Conservation (phyloP, 495 filamentous ascomycete genomes). For the Aspergillus baeticus region DNA sequence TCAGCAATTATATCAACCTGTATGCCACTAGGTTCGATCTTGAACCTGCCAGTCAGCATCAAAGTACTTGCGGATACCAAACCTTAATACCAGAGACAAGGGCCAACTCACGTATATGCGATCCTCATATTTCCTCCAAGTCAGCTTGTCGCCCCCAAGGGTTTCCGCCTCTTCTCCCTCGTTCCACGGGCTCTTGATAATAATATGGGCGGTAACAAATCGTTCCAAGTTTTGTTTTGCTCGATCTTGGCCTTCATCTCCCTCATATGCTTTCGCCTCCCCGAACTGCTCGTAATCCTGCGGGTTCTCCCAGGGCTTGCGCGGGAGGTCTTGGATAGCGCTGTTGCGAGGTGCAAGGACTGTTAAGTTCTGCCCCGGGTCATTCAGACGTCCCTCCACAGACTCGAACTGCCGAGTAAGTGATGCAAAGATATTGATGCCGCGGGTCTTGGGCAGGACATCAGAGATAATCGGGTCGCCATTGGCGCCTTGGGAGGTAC, state of each 20-base stretch:
- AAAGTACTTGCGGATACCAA: background rate
- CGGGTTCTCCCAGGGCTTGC: constrained; percentile 94
- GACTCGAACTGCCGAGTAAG: constrained; percentile 79
- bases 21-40: constrained; percentile 80
- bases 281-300: constrained; percentile 74
- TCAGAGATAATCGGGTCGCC: constrained; percentile 68
- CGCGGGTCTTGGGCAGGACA: constrained; percentile 76
- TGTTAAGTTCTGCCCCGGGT: constrained; percentile 71
- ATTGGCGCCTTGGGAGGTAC: constrained; percentile 16
- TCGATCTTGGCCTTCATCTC: constrained; percentile 72
- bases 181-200: constrained; percentile 75
- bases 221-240: constrained; percentile 74
- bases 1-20: constrained; percentile 70
- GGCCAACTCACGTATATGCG: constrained; percentile 59
- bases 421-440: constrained; percentile 84
- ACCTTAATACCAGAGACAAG: background rate
- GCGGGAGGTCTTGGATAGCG: constrained; percentile 72
- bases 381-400: constrained; percentile 68
- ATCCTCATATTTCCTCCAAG: constrained; percentile 79
- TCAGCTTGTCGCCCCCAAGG: constrained; percentile 68
- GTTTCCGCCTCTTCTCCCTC: constrained; percentile 72
- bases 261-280: constrained; percentile 71
- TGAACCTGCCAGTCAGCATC: constrained; percentile 14
- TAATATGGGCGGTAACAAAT: constrained; percentile 87
- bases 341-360: constrained; percentile 86